Evolutionary conservation across 192 early-diverging fungal genomes (phyloP), one percentile per base, ranked within the genome.

Genomic region (Oehlia diaphana): DNA sequence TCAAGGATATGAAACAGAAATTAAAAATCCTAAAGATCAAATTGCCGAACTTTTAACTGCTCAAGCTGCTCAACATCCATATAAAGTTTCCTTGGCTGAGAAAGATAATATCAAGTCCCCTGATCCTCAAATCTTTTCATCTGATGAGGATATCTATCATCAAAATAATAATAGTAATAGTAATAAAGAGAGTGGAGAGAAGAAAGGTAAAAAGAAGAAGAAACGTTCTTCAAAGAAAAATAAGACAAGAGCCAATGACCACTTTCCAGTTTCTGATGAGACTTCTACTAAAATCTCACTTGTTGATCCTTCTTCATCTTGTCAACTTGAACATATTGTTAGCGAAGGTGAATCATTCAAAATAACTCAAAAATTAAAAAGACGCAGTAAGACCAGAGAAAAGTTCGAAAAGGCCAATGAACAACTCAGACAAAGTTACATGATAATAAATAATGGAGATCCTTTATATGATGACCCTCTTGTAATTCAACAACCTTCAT

Each of bases 401-500:
- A 80, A 70, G 2, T 2, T 83, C 5, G 85, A 86, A 78, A 83
- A 84, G 72, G 83, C 82, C 58, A 84, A 84, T 61, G 85, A 86
- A 47, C 83, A 86, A 49, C 84, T 86, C 21, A 82, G 81, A 71
- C 79, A 80, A 37, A 81, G 83, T 66, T 47, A 83, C 39, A 67
- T 83, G 33, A 79, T 86, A 50, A 84, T 83, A 62, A 83, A 31
- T 1, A 31, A 82, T 50, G 77, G 81, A 37, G 81, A 81, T 8
- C 62, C 77, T 3, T 42, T 62, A n/a, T 50, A 68, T 47, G 77
- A 74, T 62, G 78, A 79, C 69, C 72, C 68, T 37, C 7, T 72
- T 68, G 42, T 79, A 44, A 63, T 42, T 79, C 81, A 62, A 68
- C 31, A 16, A 37, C 76, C 72, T 62, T 81, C 72, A 28, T 76